These are phyloP conservation scores for Diaporthe destruens DNA, from an alignment of 2,329 filamentous ascomycete genomes.

Conservation along the genomic window DNA sequence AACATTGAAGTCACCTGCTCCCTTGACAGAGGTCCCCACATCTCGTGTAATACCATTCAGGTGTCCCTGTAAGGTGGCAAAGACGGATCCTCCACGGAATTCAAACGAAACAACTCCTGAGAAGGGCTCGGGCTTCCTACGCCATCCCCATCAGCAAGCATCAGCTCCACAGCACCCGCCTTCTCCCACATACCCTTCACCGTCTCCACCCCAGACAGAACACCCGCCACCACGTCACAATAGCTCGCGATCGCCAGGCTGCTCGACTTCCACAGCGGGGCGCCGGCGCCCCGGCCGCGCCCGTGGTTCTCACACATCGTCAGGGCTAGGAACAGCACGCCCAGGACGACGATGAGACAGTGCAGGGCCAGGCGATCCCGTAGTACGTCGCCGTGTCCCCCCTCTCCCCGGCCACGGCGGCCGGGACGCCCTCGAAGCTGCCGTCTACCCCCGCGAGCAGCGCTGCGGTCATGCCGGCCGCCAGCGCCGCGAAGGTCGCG, in stretches of 20 bases:
- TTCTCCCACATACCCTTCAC: neutral
- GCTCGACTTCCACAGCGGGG: conserved; percentile 19
- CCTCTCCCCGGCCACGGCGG: neutral
- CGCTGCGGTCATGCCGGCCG: conserved; percentile 32
- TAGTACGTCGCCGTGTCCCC: conserved; percentile 19
- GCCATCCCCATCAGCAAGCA: neutral
- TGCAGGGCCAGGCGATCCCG: conserved; percentile 36
- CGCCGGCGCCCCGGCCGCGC: neutral
- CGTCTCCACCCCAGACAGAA: neutral
- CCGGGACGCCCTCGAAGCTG: neutral
- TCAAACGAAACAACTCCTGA: neutral
- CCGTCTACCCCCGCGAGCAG: neutral
- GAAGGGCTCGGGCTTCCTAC: neutral
- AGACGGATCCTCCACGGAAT: neutral
- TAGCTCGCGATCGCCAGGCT: conserved; percentile 7
- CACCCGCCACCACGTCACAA: neutral
- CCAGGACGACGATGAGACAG: neutral
- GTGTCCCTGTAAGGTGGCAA: too few relatives aligned
- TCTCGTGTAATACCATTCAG: too few relatives aligned
- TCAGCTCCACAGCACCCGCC: neutral
- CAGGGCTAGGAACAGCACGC: neutral
- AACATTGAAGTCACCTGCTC: too few relatives aligned
- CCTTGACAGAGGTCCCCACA: too few relatives aligned
- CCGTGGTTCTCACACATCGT: neutral
- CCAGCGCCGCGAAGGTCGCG: conserved; percentile 22